Base-by-base conservation (phyloP, 2,329 filamentous ascomycete genomes). In the Arachnomyces sp. region DNA sequence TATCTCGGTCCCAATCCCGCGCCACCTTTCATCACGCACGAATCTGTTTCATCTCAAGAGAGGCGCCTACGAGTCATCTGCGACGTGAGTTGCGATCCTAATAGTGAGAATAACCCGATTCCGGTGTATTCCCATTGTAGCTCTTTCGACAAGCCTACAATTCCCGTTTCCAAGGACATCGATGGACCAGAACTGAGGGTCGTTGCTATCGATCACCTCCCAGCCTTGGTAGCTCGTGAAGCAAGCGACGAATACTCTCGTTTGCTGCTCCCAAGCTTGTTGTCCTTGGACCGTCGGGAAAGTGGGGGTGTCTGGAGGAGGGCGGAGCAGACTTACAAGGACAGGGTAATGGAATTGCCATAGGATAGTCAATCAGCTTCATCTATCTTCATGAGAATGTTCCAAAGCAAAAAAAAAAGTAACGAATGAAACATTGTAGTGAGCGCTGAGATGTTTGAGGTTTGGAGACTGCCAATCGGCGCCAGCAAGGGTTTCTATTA, bases 121-220 rank as follows among this genome's bases (percentile, higher is more conserved):
- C n/a, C n/a, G n/a, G n/a, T n/a, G n/a, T n/a, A n/a, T n/a, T n/a
- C n/a, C n/a, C n/a, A n/a, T n/a, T n/a, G n/a, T n/a, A n/a, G n/a
- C n/a, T n/a, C n/a, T n/a, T n/a, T n/a, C n/a, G 77, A 80, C 58
- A 79, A 84, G 58, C 90, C 89, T n/a, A 94, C 87, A 1, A n/a
- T n/a, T n/a, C n/a, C n/a, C n/a, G n/a, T n/a, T n/a, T n/a, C n/a
- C n/a, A n/a, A n/a, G n/a, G n/a, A n/a, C n/a, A n/a, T n/a, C n/a
- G n/a, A n/a, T n/a, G n/a, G n/a, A n/a, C n/a, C n/a, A n/a, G n/a
- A n/a, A n/a, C n/a, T n/a, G n/a, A n/a, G n/a, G n/a, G n/a, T n/a
- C n/a, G 30, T 15, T 48, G 46, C 48, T 31, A 92, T 93, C 55
- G 85, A 93, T 63, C 86, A 93, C 58, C 72, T 93, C 39, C 86